A percentile compares a stretch with the other conserved stretches of the same genome.
phyloP scores from a whole-genome alignment of 139 green algal genomes.

The Micractinium sp. region DNA sequence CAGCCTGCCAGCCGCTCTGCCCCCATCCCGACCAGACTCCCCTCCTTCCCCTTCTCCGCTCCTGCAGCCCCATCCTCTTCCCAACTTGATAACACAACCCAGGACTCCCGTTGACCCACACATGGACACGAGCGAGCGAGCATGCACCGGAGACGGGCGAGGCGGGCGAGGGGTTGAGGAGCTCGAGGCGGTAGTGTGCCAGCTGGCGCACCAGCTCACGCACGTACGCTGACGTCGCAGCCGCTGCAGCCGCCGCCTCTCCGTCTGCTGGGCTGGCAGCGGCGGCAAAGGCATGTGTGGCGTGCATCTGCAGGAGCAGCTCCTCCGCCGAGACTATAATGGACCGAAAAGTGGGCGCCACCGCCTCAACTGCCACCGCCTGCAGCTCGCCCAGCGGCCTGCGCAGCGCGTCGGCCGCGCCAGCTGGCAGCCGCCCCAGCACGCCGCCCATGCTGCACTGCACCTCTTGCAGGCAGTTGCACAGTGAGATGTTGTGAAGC shows the following conservation, averaged over 20 bases:
- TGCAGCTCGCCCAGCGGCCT: constrained; percentile 58
- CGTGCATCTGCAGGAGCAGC: constrained; percentile 67
- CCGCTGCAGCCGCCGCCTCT: constrained; percentile 23
- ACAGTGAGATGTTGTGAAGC: constrained; percentile 85
- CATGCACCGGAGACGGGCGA: constrained; percentile 17
- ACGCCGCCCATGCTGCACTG: constrained; percentile 65
- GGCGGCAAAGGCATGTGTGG: background rate
- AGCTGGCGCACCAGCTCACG: constrained; percentile 65
- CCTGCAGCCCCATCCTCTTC: background rate
- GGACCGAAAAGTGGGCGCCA: constrained; percentile 82
- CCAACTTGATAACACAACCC: background rate
- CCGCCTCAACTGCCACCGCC: constrained; percentile 52
- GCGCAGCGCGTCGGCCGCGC: constrained; percentile 60
- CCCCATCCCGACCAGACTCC: background rate
- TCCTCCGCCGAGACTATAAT: constrained; percentile 62
- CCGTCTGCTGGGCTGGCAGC: background rate
- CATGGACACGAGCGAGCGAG: no score
- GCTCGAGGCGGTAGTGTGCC: constrained; percentile 69
- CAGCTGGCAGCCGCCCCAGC: constrained; percentile 53
- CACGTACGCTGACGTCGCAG: constrained; percentile 72
- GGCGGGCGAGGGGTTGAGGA: constrained; percentile 49
- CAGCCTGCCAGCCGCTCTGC: background rate
- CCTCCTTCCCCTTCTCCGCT: background rate
- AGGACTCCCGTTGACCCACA: no score
- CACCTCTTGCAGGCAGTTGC: constrained; percentile 70